These are phyloP conservation scores for Megacollybia marginata DNA, from an alignment of 768 basidiomycete genomes.

Conservation along the genomic window DNA sequence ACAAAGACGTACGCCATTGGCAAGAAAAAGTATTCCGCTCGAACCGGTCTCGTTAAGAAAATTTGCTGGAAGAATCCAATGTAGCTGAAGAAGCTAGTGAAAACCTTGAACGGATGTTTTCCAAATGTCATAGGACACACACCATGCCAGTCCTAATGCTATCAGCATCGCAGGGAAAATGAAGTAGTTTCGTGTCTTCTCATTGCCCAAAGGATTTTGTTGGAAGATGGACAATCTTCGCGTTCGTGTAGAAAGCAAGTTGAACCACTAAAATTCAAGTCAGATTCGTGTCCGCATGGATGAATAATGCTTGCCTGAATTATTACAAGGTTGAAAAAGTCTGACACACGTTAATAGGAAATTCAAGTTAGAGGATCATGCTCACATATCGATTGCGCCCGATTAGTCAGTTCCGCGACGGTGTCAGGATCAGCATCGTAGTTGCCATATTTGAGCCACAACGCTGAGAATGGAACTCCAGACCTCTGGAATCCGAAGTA, in stretches of 20 bases:
- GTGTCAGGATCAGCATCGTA: slow-evolving; percentile 24
- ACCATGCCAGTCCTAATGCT: neutral
- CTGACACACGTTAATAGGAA: neutral
- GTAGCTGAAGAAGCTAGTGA: neutral
- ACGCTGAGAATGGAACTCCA: slow-evolving; percentile 38
- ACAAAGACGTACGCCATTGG: neutral
- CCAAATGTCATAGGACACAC: neutral
- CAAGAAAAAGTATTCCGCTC: neutral
- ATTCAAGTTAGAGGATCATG: neutral
- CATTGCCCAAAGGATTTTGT: slow-evolving; percentile 32
- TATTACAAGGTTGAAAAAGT: neutral
- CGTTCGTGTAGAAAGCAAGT: slow-evolving; percentile 48
- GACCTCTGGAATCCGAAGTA: slow-evolving; percentile 34
- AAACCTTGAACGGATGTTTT: neutral
- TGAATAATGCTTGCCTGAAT: neutral
- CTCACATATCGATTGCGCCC: neutral
- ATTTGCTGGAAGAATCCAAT: neutral
- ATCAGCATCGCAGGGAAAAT: slow-evolving; percentile 13
- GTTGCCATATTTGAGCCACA: slow-evolving; percentile 40
- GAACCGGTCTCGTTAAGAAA: neutral
- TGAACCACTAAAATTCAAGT: slow-evolving; percentile 34
- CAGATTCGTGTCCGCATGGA: neutral
- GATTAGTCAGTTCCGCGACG: slow-evolving; percentile 9
- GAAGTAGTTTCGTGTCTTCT: slow-evolving; percentile 28
- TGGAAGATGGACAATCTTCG: slow-evolving; percentile 48